Evolutionary conservation across 2,329 filamentous ascomycete species (phyloP).

Genomic region (Parastagonospora nodorum): DNA sequence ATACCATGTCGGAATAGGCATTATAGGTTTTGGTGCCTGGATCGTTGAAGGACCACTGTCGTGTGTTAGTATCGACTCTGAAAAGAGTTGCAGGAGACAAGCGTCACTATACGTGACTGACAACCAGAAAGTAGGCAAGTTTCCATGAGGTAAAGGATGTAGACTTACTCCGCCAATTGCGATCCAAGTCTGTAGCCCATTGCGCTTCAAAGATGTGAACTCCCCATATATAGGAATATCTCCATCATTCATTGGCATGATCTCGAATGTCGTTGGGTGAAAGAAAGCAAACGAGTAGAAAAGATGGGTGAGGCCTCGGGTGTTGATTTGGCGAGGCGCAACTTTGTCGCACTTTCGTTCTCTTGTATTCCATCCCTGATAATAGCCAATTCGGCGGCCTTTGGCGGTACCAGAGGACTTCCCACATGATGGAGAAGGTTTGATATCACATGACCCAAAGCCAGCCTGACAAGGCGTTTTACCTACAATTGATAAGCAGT

Average conservation of each 20-base stretch:
- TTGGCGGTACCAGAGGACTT: not conserved
- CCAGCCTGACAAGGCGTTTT: constrained; percentile 6
- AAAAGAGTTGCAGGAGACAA: too few relatives aligned
- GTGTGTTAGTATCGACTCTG: not conserved
- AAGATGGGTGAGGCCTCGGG: constrained; percentile 40
- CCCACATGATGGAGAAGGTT: constrained; percentile 1
- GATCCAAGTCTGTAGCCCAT: constrained; percentile 45
- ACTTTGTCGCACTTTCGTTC: constrained; percentile 7
- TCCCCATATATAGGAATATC: constrained; percentile 27
- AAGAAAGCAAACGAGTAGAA: constrained; percentile 35
- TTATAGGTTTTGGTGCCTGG: constrained; percentile 28
- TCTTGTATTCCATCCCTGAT: constrained; percentile 9
- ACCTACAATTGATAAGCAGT: not conserved
- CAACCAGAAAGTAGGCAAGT: too few relatives aligned
- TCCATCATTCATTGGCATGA: constrained; percentile 22
- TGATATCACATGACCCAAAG: constrained; percentile 5
- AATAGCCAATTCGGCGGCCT: constrained; percentile 5
- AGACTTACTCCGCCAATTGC: constrained; percentile 45
- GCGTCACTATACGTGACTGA: too few relatives aligned
- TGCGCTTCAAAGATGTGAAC: constrained; percentile 42
- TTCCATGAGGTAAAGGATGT: not conserved
- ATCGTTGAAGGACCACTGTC: constrained; percentile 48
- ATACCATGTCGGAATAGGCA: constrained; percentile 38
- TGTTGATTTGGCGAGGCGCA: constrained; percentile 35
- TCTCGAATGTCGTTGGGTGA: constrained; percentile 25